Conservation (phyloP, 257 asterid species). For the Thymus quinquecostatus region DNA sequence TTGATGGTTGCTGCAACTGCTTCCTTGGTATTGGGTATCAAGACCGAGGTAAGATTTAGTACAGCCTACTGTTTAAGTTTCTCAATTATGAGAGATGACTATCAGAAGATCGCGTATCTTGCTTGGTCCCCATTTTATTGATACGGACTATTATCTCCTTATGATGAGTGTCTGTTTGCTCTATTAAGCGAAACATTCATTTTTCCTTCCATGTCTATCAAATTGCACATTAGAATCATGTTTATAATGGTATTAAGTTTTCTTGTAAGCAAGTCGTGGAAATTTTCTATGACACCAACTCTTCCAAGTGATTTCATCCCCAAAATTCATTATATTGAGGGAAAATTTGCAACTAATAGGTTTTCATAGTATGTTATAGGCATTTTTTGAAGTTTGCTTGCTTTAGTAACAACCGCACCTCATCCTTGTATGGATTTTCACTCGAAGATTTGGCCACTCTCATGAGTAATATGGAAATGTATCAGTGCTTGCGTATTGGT, state of each 20-base stretch:
- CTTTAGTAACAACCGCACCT: background rate
- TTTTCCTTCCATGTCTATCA: background rate
- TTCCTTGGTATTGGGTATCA: constrained; percentile 84
- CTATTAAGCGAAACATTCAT: background rate
- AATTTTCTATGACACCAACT: background rate
- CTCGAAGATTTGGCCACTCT: constrained; percentile 15
- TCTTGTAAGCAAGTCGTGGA: background rate
- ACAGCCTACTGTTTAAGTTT: background rate
- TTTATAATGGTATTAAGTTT: background rate
- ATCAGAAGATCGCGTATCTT: background rate
- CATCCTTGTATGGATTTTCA: constrained; percentile 23
- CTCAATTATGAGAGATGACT: background rate
- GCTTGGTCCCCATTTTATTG: constrained; percentile 11
- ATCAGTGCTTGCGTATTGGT: background rate
- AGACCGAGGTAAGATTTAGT: constrained; percentile 70
- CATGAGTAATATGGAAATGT: constrained; percentile 7
- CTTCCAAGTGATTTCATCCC: background rate
- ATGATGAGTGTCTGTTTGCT: background rate
- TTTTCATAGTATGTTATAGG: constrained; percentile 10
- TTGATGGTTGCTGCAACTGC: constrained; percentile 98
- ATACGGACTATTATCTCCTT: background rate
- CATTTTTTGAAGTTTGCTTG: constrained; percentile 14
- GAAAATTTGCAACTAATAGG: background rate
- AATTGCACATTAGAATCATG: background rate
- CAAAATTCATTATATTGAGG: background rate